Base-by-base conservation (phyloP, 805 yeast species). In the Kockiozyma suomiensis region DNA sequence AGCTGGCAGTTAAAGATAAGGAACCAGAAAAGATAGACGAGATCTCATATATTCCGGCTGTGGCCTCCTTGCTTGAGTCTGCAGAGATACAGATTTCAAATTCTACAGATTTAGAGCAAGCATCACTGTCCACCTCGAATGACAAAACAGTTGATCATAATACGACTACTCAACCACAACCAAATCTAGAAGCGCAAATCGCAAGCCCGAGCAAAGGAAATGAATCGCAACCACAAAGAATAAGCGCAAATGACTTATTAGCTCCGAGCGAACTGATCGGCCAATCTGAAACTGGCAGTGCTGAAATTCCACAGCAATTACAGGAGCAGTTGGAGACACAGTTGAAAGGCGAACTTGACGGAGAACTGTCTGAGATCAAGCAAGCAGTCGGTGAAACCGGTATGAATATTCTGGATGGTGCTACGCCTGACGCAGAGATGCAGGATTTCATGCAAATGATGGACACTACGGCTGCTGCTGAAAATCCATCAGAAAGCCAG, bases 361-460 rank as follows among this genome's bases (percentile, higher is more conserved):
- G 32, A 26, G 17, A 42, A 13, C 46, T 50, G 13, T 42, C 43
- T 19, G 52, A 48, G 32, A 45, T 46, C 30, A 23, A 37, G 13
- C 41, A 45, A 33, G 48, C 15, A 17, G 30, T 37, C 15, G 45
- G 45, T 12, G 50, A 43, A 10, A 23, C 46, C 10, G 50, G 33
- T n/a, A 53, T 45, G 50, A 45, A 37, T 23, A 28, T 28, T 21
- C 30, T 25, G 19, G 54, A 37, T 32, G 46, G 23, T 32, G 4
- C 41, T 17, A 33, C 43, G 2, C 47, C 45, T 13, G 61, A 56
- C 15, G 23, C 33, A 21, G 56, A 53, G 17, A 47, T 58, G 50
- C 58, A 49, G 19, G 61, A 52, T 17, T 58, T 58, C 30, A 58
- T 58, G 61, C 58, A 58, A 37, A 47, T 58, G 61, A 52, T 58